Evolutionary conservation across 2,329 filamentous ascomycete species (phyloP), one percentile per base, ranked within the genome.

Genomic region (Penicillium paneum): DNA sequence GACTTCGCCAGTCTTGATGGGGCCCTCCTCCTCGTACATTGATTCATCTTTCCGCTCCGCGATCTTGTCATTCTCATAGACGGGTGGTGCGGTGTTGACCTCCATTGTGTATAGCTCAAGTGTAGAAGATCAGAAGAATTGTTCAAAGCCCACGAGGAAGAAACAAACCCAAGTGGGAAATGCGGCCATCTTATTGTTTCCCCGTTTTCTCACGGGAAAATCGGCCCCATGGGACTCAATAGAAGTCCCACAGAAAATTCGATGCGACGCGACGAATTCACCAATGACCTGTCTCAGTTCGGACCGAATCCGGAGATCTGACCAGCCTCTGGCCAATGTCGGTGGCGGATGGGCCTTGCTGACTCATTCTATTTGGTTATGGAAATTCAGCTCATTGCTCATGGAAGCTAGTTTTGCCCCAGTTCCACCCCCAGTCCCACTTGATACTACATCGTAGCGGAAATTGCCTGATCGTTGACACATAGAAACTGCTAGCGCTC

Each of bases 21-120:
- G 51, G 44, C 49, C 41, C n/a, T 64, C 62, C 44, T 64, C 62
- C 1, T 62, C 61, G 3, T 53, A 52, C 12, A 24, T 29, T 11
- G 54, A 53, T 13, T 53, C 8, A 31, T 57, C 47, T 46, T 61
- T 64, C 21, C 57, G 46, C 40, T 59, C 45, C 8, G 19, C 59
- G 35, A 64, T 61, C 62, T 64, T 64, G 41, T 64, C 62, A 39
- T 62, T 60, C 13, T 40, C 43, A 38, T 63, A 62, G 2, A 56
- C 54, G 15, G 61, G 61, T 29, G 57, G 57, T 47, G 61, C 57
- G 8, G 52, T 17, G 5, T 52, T 55, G 12, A 64, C 59, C 17
- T 60, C 61, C 62, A 64, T 64, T 13, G 21, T 57, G 49, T 36
- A 21, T 48, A 53, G 34, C 34, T 31, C 8, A 19, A 24, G 21